These are phyloP conservation scores for Neofusicoccum kwambonambiense DNA, from an alignment of 2,329 filamentous ascomycete genomes.

Conservation along the genomic window DNA sequence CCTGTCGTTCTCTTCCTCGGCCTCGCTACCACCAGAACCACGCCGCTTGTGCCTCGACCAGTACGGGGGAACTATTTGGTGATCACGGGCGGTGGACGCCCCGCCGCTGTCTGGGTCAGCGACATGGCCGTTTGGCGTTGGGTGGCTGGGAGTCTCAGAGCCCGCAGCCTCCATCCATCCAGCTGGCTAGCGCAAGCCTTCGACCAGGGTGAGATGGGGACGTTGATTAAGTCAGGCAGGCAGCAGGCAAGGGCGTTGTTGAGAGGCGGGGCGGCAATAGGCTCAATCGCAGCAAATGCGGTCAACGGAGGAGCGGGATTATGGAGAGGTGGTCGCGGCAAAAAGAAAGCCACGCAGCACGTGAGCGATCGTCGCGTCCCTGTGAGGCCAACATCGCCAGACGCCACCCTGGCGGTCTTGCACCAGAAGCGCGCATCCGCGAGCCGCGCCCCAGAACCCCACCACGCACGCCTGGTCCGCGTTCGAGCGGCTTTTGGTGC, in stretches of 20 bases:
- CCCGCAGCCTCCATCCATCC: slow-evolving; percentile 42
- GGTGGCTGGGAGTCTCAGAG: slow-evolving; percentile 27
- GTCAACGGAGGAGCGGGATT: slow-evolving; percentile 5
- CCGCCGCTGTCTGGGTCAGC: slow-evolving; percentile 3
- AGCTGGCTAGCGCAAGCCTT: slow-evolving; percentile 20
- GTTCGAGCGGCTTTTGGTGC: not conserved
- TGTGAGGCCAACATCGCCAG: not conserved
- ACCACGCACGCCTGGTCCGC: not conserved
- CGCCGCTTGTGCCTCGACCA: slow-evolving; percentile 45
- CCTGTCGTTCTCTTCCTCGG: slow-evolving; percentile 29
- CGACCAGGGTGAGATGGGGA: not conserved
- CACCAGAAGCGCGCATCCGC: not conserved
- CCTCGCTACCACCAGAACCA: slow-evolving; percentile 31
- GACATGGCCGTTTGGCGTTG: slow-evolving; percentile 20
- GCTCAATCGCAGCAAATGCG: slow-evolving; percentile 2
- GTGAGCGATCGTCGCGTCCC: not conserved
- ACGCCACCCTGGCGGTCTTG: not conserved
- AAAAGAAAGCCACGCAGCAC: slow-evolving; percentile 7
- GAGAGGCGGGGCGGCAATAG: slow-evolving; percentile 5
- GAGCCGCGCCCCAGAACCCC: not conserved
- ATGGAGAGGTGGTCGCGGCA: slow-evolving; percentile 1
- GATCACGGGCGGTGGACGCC: slow-evolving; percentile 19
- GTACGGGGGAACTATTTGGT: slow-evolving; percentile 45
- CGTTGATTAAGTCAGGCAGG: slow-evolving; percentile 3
- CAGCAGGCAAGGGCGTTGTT: slow-evolving; percentile 14